Percentiles rank a stretch among this genome's conserved stretches.
Conservation (phyloP, 179 eudicot species). For the Sideroxylon spinosum region DNA sequence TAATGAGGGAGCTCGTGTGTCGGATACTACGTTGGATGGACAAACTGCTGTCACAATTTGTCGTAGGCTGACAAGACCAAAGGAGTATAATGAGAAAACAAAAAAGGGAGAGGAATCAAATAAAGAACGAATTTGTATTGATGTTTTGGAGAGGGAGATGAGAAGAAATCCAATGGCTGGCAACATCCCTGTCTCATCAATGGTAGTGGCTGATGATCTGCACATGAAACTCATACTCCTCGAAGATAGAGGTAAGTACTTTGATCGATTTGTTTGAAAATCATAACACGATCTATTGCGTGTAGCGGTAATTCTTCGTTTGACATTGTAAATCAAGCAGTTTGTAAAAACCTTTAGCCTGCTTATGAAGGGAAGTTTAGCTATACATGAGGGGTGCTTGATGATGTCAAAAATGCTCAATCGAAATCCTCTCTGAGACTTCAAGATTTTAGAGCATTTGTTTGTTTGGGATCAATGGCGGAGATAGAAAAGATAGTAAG, state of each 20-base stretch:
- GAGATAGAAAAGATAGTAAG: too few relatives aligned
- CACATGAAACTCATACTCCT: conserved; percentile 32
- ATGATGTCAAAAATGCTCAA: too few relatives aligned
- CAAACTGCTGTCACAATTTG: conserved; percentile 29
- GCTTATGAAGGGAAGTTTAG: too few relatives aligned
- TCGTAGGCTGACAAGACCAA: conserved; percentile 33
- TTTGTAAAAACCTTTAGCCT: too few relatives aligned
- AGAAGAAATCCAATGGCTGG: conserved; percentile 25
- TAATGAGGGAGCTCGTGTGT: conserved; percentile 27
- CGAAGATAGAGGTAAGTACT: conserved; percentile 31
- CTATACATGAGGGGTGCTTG: too few relatives aligned
- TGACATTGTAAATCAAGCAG: too few relatives aligned
- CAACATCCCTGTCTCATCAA: conserved; percentile 14
- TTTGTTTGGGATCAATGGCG: too few relatives aligned
- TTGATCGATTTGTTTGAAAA: too few relatives aligned
- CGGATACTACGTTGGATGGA: conserved; percentile 28
- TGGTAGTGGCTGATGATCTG: conserved; percentile 23
- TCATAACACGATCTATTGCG: too few relatives aligned
- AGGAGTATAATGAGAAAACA: conserved; percentile 29
- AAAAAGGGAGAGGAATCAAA: conserved; percentile 31
- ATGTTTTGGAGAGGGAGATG: conserved; percentile 36
- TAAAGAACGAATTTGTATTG: conserved; percentile 29
- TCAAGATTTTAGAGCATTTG: too few relatives aligned
- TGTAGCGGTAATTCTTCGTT: too few relatives aligned
- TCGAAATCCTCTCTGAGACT: too few relatives aligned